Percentiles rank a stretch among this genome's conserved stretches.
These are phyloP conservation scores for Lipomyces sp. DNA, from an alignment of 805 yeast species.

Conservation along the genomic window DNA sequence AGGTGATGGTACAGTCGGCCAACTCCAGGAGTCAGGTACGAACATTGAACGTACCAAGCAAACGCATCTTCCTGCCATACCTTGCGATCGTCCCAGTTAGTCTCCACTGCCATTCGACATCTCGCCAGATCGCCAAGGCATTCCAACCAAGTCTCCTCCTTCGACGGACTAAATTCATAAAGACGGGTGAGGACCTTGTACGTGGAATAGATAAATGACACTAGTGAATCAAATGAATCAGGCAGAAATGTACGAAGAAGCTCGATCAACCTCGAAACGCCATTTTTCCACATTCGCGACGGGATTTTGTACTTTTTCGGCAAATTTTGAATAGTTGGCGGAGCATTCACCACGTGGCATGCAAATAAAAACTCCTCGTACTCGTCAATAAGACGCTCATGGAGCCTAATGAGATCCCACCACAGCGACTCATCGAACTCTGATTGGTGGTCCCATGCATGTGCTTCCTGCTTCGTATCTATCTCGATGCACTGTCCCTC, in stretches of 20 bases:
- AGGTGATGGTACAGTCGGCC: conserved; percentile 34
- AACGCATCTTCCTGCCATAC: conserved; percentile 27
- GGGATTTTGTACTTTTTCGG: conserved; percentile 31
- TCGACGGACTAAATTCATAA: conserved; percentile 19
- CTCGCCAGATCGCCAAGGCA: conserved; percentile 32
- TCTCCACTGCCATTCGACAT: conserved; percentile 25
- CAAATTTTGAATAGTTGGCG: conserved; percentile 17
- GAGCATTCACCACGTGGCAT: conserved; percentile 19
- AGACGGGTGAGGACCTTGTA: conserved; percentile 28
- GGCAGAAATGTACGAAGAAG: conserved; percentile 24
- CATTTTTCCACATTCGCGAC: conserved; percentile 31
- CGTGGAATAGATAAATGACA: conserved; percentile 18
- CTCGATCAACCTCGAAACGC: conserved; percentile 21
- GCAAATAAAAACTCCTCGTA: conserved; percentile 33
- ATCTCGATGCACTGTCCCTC: conserved; percentile 20
- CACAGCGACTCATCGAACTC: conserved; percentile 17
- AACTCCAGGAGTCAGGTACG: conserved; percentile 22
- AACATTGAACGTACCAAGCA: conserved; percentile 30
- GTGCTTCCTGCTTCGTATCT: neutral
- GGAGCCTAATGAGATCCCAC: conserved; percentile 22
- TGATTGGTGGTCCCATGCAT: neutral
- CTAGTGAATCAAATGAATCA: conserved; percentile 13
- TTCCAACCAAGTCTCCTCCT: conserved; percentile 29
- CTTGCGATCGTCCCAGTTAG: conserved; percentile 4
- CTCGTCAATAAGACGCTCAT: conserved; percentile 25